phyloP scores from a whole-genome alignment of 352 stramenopile genomes.

The Thalassiosira livingstoniorum region DNA sequence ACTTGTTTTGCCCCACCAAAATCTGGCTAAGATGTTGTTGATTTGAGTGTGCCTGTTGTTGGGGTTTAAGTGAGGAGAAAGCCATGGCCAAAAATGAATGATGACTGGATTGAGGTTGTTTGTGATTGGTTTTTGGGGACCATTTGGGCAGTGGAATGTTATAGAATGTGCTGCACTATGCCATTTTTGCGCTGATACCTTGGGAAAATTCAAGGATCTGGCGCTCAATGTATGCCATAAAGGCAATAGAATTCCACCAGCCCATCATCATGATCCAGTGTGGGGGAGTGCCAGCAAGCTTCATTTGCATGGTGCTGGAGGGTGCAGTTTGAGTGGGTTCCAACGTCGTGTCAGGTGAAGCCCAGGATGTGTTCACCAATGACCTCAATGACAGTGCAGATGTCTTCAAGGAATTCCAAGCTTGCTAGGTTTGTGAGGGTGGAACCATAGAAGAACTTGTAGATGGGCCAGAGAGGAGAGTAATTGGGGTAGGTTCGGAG shows the following conservation, averaged over 20 bases:
- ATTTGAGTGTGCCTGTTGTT: too few relatives aligned
- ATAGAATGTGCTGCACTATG: slow-evolving; percentile 21
- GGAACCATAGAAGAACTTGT: slow-evolving; percentile 14
- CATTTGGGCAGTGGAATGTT: background rate
- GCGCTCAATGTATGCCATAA: slow-evolving; percentile 47
- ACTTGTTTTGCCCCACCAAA: too few relatives aligned
- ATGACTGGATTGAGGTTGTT: background rate
- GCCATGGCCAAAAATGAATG: too few relatives aligned
- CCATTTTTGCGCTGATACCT: slow-evolving; percentile 16
- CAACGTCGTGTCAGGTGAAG: slow-evolving; percentile 27
- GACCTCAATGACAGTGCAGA: slow-evolving; percentile 2
- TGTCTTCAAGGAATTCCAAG: slow-evolving; percentile 6
- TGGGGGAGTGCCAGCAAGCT: slow-evolving; percentile 17
- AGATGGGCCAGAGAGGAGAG: slow-evolving; percentile 4
- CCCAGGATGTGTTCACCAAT: slow-evolving; percentile 23
- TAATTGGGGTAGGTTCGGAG: slow-evolving; percentile 19
- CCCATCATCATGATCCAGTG: slow-evolving; percentile 49
- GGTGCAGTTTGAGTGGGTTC: slow-evolving; percentile 33
- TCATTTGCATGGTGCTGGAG: slow-evolving; percentile 43
- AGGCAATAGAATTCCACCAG: slow-evolving; percentile 37
- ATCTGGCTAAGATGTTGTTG: too few relatives aligned
- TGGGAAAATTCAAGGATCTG: slow-evolving; percentile 43
- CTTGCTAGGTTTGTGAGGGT: slow-evolving; percentile 12
- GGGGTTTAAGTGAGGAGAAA: too few relatives aligned
- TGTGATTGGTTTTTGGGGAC: background rate